Base-by-base conservation (phyloP, 768 basidiomycete genomes). In the Leccinum imitatum region DNA sequence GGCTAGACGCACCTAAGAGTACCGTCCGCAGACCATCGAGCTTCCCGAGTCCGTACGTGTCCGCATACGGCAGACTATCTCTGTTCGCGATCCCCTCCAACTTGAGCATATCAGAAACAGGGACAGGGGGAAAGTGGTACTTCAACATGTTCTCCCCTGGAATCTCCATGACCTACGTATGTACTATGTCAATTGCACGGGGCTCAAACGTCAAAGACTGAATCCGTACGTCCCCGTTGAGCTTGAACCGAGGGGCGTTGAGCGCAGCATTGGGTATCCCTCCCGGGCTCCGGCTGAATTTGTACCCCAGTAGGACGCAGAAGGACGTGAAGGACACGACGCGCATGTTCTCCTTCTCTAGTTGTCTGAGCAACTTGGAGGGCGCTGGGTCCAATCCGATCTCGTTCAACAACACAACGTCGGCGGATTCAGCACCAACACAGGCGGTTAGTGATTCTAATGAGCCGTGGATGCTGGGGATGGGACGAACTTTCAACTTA, bases 211-310 rank as follows among this genome's bases (percentile, higher is more conserved):
- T 33, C 11, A 33, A 33, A 33, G 33, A 13, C 33, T 11, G 11
- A 13, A 13, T 11, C 10, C 80, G n/a, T 63, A 89, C 90, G 74
- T 83, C 68, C 6, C 79, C 77, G 30, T 77, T 64, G 27, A 93
- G 75, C 66, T 82, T 81, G 73, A 86, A 97, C 44, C 68, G 70
- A 2, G 95, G 93, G 0, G 76, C 71, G 63, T 95, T 93, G 58
- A 86, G 71, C 0, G 91, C 90, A 3, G 94, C 95, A 17, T 80
- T 83, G 41, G 97, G 75, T 10, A 96, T 93, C 6, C 93, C 95
- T 59, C 86, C 80, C 1, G 95, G 94, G 54, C 86, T 90, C 95
- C 95, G 97, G 64, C 93, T 91, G 69, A 94, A 94, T 69, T 95
- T 96, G 69, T 96, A 95, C n/a, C 87, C 81, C 15, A 95, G 75